These are phyloP conservation scores for Yamadazyma tumulicola DNA, from an alignment of 805 yeast species.

Conservation along the genomic window DNA sequence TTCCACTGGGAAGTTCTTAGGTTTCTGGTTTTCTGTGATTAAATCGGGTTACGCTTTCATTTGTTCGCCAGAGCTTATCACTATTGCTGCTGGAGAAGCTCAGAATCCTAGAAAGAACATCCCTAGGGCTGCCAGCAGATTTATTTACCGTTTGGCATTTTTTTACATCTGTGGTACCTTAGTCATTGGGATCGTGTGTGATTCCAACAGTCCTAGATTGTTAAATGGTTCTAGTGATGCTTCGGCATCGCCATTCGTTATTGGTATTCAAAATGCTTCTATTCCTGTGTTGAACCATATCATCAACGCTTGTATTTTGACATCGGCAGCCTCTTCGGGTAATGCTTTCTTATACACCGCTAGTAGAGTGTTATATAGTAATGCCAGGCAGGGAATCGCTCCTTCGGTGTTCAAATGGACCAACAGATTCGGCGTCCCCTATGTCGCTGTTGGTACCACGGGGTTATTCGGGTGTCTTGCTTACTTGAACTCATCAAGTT, in stretches of 20 bases:
- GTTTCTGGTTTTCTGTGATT: slow-evolving; percentile 59
- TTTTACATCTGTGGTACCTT: slow-evolving; percentile 39
- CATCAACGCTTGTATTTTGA: slow-evolving; percentile 57
- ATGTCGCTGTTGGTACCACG: slow-evolving; percentile 28
- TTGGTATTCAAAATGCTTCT: slow-evolving; percentile 61
- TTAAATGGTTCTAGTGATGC: slow-evolving; percentile 36
- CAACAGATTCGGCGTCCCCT: slow-evolving; percentile 45
- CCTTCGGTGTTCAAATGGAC: slow-evolving; percentile 31
- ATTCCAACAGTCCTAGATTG: slow-evolving; percentile 23
- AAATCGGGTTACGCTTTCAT: slow-evolving; percentile 66
- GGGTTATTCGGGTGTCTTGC: slow-evolving; percentile 44
- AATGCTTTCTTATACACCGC: slow-evolving; percentile 41
- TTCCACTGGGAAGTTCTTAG: slow-evolving; percentile 58
- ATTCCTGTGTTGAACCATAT: slow-evolving; percentile 56
- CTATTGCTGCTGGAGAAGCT: slow-evolving; percentile 61
- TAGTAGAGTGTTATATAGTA: slow-evolving; percentile 40
- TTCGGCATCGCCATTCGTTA: slow-evolving; percentile 63
- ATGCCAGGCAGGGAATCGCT: slow-evolving; percentile 37
- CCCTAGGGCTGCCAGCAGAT: slow-evolving; percentile 59
- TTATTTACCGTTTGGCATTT: slow-evolving; percentile 47
- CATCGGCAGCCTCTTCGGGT: slow-evolving; percentile 53
- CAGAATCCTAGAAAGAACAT: slow-evolving; percentile 32
- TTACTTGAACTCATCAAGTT: slow-evolving; percentile 51
- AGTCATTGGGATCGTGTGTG: slow-evolving; percentile 38
- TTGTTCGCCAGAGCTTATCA: slow-evolving; percentile 61